Evolutionary conservation across 257 asterid genomes (phyloP).

Genomic region (Solanum neorickii): DNA sequence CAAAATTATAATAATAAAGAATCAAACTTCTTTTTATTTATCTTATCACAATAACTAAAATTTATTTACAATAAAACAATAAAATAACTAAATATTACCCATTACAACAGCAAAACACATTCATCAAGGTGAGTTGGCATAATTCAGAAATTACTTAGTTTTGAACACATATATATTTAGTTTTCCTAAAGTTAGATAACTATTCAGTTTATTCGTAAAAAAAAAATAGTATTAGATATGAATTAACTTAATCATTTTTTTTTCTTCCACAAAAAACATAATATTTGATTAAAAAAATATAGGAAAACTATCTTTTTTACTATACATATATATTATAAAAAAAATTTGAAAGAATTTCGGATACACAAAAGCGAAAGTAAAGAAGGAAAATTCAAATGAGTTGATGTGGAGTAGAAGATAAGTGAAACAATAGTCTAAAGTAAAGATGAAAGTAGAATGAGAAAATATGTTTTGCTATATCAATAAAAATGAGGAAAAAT

Average conservation of each 20-base stretch:
- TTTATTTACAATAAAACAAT: neutral
- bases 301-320: too few relatives aligned
- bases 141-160: neutral
- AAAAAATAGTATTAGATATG: neutral
- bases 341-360: neutral
- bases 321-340: too few relatives aligned
- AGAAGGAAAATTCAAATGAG: neutral
- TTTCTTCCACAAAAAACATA: neutral
- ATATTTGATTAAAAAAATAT: too few relatives aligned
- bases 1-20: neutral
- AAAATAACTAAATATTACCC: neutral
- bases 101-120: neutral
- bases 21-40: neutral
- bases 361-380: too few relatives aligned
- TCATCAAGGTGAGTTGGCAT: neutral
- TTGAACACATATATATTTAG: neutral
- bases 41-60: neutral
- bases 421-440: neutral
- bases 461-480: neutral
- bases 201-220: neutral
- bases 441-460: neutral
- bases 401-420: neutral
- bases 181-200: neutral
- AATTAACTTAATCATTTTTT: neutral
- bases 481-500: neutral